Percentiles rank a stretch among this genome's conserved stretches.
Conservation (phyloP, 2,329 filamentous ascomycete species). For the Dothideomycetes sp. region DNA sequence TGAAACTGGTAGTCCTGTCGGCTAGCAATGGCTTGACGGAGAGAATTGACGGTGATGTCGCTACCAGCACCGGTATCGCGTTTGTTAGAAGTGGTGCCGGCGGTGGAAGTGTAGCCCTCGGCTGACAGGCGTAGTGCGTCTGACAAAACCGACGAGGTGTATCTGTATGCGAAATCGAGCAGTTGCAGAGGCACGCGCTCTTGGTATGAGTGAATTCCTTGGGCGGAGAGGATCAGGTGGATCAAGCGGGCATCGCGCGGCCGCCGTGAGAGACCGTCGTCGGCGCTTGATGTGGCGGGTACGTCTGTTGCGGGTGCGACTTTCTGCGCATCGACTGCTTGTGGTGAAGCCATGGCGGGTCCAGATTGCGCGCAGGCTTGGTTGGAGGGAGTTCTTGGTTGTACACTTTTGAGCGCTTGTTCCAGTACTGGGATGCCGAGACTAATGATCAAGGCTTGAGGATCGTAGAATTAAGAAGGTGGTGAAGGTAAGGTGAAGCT, state of each 20-base stretch:
- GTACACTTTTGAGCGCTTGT: no score
- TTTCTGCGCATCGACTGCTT: not conserved
- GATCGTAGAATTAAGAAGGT: no score
- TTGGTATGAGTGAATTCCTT: slow-evolving; percentile 71
- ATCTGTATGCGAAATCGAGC: slow-evolving; percentile 78
- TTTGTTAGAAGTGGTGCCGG: slow-evolving; percentile 7
- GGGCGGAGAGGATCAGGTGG: slow-evolving; percentile 66
- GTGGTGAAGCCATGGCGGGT: not conserved
- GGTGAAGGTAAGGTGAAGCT: no score
- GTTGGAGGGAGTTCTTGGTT: no score
- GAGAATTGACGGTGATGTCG: slow-evolving; percentile 51
- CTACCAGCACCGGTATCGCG: slow-evolving; percentile 31
- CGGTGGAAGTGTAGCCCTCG: slow-evolving; percentile 49
- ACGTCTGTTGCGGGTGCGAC: not conserved
- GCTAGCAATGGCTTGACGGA: slow-evolving; percentile 61
- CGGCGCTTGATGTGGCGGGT: slow-evolving; percentile 9
- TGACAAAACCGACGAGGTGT: slow-evolving; percentile 59
- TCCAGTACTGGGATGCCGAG: no score
- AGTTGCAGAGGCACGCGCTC: slow-evolving; percentile 72
- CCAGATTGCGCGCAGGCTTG: no score
- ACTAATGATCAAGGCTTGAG: no score
- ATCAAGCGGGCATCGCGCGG: slow-evolving; percentile 71
- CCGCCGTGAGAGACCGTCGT: slow-evolving; percentile 34
- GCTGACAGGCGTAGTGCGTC: slow-evolving; percentile 59
- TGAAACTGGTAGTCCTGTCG: slow-evolving; percentile 60